A percentile compares a stretch with the other conserved stretches of the same genome.
These are phyloP conservation scores for Pseudogymnoascus sp. DNA, from an alignment of 2,329 filamentous ascomycete species.

Conservation along the genomic window DNA sequence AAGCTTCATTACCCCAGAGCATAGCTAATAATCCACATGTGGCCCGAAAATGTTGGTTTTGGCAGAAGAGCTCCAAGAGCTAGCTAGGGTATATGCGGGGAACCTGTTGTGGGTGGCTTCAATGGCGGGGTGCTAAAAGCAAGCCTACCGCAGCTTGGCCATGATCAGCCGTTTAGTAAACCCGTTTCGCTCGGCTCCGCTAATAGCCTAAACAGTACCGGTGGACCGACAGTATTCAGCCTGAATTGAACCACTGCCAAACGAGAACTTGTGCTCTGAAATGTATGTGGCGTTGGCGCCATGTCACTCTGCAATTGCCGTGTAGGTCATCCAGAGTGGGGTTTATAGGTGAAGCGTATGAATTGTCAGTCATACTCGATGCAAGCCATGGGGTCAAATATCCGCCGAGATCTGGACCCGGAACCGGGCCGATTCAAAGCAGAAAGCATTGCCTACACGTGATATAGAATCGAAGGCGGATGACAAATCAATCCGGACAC, in stretches of 20 bases:
- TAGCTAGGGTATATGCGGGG: background rate
- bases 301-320: background rate
- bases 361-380: slow-evolving; percentile 13
- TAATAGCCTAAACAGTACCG: slow-evolving; percentile 4
- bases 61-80: background rate
- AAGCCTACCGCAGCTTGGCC: background rate
- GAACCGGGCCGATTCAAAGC: background rate
- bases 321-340: background rate
- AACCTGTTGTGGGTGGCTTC: background rate
- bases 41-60: background rate
- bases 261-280: background rate
- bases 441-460: background rate
- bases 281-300: background rate
- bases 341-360: background rate
- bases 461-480: too few relatives aligned
- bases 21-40: background rate
- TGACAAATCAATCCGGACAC: too few relatives aligned
- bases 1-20: background rate
- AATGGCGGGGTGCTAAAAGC: background rate
- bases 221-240: background rate
- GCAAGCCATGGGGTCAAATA: background rate
- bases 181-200: background rate
- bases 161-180: background rate
- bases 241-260: background rate
- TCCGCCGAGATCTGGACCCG: background rate